Base-by-base conservation (phyloP, 2,329 filamentous ascomycete genomes). In the Endoconidiophora polonica region DNA sequence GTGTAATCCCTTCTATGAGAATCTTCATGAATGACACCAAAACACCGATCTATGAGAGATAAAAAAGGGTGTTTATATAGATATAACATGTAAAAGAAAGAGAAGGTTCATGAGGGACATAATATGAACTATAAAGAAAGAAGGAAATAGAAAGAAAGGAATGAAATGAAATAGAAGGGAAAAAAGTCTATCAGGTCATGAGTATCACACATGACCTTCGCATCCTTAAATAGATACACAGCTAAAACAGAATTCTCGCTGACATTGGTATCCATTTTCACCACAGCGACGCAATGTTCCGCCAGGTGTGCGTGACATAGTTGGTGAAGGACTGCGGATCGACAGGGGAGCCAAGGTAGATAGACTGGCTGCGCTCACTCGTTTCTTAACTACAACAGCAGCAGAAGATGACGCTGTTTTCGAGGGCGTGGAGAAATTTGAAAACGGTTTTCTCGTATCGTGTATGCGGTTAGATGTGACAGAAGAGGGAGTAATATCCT, bases 181-280 rank as follows among this genome's bases (percentile, higher is more conserved):
- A 2, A 20, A 2, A 42, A 37, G 7, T 5, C 12, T 20, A 4
- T 37, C 16, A 46, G 38, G 38, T 46, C 18, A 33, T 33, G 1
- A 33, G 5, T 12, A 33, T 33, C 9, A 12, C 12, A 18, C 7
- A 33, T 33, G 29, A 5, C 12, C 3, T 12, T 33, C 29, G n/a
- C 6, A 37, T 10, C 26, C 14, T 45, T 46, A 47, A 16, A 44
- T 40, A n/a, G 51, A 65, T 52, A 74, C 62, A 57, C 76, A 79
- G 7, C 65, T 67, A 56, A 81, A 77, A 60, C 77, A 80, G 61
- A 79, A 79, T 54, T 74, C 69, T 49, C 71, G 65, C 3, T 68
- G 69, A 54, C 76, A 80, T 14, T 62, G 63, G 58, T 72, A 79
- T 10, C 72, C 76, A 55, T 69, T 67, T 55, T 72, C 62, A 3